Evolutionary conservation across 116 monocot species (phyloP).

Genomic region (Cymodocea nodosa): DNA sequence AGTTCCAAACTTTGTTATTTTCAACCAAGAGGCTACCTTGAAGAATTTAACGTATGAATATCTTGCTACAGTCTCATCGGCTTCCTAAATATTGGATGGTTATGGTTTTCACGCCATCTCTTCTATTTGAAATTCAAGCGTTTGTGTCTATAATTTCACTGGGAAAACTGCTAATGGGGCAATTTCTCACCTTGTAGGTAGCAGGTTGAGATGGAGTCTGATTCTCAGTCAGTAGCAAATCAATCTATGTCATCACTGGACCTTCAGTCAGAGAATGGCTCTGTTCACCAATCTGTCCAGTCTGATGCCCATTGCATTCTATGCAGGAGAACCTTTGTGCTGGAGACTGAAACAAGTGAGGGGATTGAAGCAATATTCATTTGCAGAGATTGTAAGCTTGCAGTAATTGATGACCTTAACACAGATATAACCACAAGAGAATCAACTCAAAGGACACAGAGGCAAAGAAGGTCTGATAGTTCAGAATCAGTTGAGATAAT

Average conservation of each 20-base stretch:
- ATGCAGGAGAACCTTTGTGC: conserved; percentile 26
- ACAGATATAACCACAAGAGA: conserved; percentile 12
- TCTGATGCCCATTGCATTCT: conserved; percentile 14
- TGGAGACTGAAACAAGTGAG: conserved; percentile 13
- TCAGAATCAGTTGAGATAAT: conserved; percentile 37
- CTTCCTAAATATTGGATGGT: too few relatives aligned
- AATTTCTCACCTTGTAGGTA: not conserved
- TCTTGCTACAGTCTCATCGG: too few relatives aligned
- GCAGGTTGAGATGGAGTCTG: conserved; percentile 2
- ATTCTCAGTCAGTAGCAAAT: conserved; percentile 2
- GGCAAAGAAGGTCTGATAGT: conserved; percentile 9
- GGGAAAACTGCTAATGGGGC: not conserved
- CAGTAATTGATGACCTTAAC: conserved; percentile 19
- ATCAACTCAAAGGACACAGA: conserved; percentile 2
- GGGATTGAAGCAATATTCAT: conserved; percentile 21
- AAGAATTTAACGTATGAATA: too few relatives aligned
- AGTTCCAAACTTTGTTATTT: too few relatives aligned
- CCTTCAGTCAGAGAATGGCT: conserved; percentile 3
- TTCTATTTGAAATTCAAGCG: not conserved
- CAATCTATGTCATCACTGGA: not conserved
- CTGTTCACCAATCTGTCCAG: not conserved
- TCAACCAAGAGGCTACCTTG: too few relatives aligned
- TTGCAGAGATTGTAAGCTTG: conserved; percentile 28
- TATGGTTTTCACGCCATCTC: too few relatives aligned
- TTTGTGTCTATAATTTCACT: not conserved